Evolutionary conservation across 1,284 basidiomycete species (phyloP), one percentile per base, ranked within the genome.

Genomic region (Mrakiaceae sp.): DNA sequence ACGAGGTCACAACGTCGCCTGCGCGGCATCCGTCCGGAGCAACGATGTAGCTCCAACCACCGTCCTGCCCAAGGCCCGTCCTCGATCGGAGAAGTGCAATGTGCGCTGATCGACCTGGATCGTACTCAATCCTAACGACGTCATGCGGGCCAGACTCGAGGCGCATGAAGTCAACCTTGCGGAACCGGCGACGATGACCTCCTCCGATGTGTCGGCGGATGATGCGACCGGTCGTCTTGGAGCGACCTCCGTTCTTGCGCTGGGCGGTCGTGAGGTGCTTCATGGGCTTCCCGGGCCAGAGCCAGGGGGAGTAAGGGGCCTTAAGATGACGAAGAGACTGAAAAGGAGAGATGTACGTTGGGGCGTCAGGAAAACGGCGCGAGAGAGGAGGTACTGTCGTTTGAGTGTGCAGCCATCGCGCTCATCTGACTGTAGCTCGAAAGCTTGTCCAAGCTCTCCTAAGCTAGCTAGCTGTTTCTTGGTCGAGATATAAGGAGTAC

Each of bases 91-190:
- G 74, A 62, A 98, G 82, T 1, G 95, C 95, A 72, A 98, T 94
- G 76, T 98, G 96, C 3, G 90, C 91, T 54, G 87, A 89, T 60
- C 95, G 82, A 46, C 90, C 89, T 0, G 95, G 95, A 79, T 98
- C 95, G 75, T 97, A 98, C 77, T 98, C 95, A 71, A 98, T 89
- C 54, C 94, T 84, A 12, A 95, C 82, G 54, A 98, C 93, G 69
- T 91, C 86, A 74, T 92, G 89, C 53, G 87, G 80, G 6, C 95
- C 95, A 0, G 83, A 77, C 68, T 87, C 84, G 58, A 77, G 78
- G 60, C 90, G 84, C 78, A 82, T 81, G 74, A 96, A 98, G 77
- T 98, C 96, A 66, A 98, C 79, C 53, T 87, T 80, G 43, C 96
- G 84, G 69, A 97, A 84, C 50, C 96, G 84, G 65, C 87, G 85